Evolutionary conservation across 78 protist genomes (phyloP).

Genomic region (Monosiga brevicollis): DNA sequence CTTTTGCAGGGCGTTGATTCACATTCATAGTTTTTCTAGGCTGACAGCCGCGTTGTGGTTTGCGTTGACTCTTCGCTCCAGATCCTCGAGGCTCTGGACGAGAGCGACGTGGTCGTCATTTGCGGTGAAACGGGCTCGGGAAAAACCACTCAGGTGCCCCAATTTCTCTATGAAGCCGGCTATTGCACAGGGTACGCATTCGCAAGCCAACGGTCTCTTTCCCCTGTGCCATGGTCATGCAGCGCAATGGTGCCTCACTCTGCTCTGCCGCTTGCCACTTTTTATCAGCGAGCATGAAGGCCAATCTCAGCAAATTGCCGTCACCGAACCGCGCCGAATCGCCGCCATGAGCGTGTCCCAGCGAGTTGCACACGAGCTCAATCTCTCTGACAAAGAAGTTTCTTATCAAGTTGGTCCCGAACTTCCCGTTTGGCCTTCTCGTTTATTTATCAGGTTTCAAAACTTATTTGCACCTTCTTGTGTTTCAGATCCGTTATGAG

Average conservation of each 20-base stretch:
- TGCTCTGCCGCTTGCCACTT: background rate
- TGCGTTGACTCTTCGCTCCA: too few species aligned
- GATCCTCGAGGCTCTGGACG: constrained; percentile 79
- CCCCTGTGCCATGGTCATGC: background rate
- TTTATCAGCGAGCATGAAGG: background rate
- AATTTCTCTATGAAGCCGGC: constrained; percentile 87
- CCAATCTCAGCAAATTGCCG: constrained; percentile 77
- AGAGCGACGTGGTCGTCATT: constrained; percentile 56
- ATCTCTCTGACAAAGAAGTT: constrained; percentile 36
- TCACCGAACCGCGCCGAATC: constrained; percentile 98
- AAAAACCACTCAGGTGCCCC: constrained; percentile 90
- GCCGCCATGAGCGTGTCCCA: constrained; percentile 90
- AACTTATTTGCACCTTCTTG: background rate
- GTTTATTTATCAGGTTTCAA: background rate
- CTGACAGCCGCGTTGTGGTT: too few species aligned
- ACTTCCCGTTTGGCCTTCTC: background rate
- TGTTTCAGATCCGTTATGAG: constrained; percentile 74
- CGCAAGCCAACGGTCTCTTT: background rate
- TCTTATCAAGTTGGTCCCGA: constrained; percentile 52
- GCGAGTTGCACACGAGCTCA: constrained; percentile 91
- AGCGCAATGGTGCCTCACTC: background rate
- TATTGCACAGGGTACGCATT: constrained; percentile 23
- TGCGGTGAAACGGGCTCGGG: constrained; percentile 90
- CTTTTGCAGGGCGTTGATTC: too few species aligned
- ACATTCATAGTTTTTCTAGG: too few species aligned